Evolutionary conservation across 768 basidiomycete genomes (phyloP).

Genomic region (Leccinum olivaceopallidum): DNA sequence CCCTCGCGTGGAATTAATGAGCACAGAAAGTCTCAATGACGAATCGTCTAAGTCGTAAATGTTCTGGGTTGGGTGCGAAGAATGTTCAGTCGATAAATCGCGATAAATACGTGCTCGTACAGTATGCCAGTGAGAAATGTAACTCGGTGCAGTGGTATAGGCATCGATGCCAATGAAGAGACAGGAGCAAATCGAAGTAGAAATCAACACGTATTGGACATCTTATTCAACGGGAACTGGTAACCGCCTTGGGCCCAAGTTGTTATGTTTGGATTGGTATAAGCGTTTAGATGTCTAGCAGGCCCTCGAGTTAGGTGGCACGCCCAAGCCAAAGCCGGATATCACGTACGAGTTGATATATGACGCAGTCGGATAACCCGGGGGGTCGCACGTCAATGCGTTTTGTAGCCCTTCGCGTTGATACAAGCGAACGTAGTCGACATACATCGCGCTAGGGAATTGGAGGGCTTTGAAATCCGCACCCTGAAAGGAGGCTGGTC

Average conservation of each 20-base stretch:
- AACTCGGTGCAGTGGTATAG: constrained; percentile 20
- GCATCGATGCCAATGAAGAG: constrained; percentile 10
- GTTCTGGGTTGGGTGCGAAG: constrained; percentile 5
- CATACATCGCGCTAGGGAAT: constrained; percentile 79
- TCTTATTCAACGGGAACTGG: constrained; percentile 67
- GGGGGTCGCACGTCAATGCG: constrained; percentile 79
- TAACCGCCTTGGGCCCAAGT: constrained; percentile 82
- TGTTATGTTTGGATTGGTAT: constrained; percentile 80
- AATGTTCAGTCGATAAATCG: constrained; percentile 24
- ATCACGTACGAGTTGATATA: constrained; percentile 67
- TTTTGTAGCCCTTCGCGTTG: constrained; percentile 72
- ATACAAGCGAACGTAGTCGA: constrained; percentile 91
- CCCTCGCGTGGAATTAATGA: neutral
- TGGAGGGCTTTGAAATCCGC: constrained; percentile 68
- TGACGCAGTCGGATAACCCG: constrained; percentile 69
- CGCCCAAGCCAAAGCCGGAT: constrained; percentile 1
- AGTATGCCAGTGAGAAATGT: constrained; percentile 23
- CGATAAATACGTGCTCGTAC: constrained; percentile 28
- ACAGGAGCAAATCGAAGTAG: constrained; percentile 8
- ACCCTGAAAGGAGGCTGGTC: constrained; percentile 62
- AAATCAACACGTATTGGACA: constrained; percentile 26
- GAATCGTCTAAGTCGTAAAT: constrained; percentile 18
- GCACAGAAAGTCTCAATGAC: neutral
- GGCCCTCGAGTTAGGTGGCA: constrained; percentile 10
- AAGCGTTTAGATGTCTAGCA: constrained; percentile 48